Conservation (phyloP, 2,329 filamentous ascomycete genomes). For the Talaromyces pinophilus region DNA sequence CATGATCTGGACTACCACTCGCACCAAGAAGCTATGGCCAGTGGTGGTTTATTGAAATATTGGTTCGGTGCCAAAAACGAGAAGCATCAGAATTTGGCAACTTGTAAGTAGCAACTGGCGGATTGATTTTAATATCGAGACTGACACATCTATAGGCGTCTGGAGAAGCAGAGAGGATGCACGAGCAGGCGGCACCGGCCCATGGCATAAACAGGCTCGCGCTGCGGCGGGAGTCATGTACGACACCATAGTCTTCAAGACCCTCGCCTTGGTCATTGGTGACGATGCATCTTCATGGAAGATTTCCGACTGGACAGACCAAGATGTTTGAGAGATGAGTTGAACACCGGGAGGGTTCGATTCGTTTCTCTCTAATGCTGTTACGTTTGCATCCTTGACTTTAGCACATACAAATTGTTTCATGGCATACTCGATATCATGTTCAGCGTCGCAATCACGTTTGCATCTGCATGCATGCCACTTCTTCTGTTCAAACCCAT, state of each 20-base stretch:
- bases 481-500: neutral
- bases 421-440: conserved; percentile 13
- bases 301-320: conserved; percentile 47
- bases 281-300: conserved; percentile 67
- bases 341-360: neutral
- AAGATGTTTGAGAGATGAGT: neutral
- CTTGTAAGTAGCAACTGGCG: conserved; percentile 55
- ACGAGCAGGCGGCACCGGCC: conserved; percentile 60
- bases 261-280: conserved; percentile 63
- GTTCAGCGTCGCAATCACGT: neutral
- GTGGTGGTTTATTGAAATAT: conserved; percentile 86
- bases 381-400: conserved; percentile 16
- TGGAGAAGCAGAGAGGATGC: conserved; percentile 61
- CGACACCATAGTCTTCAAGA: conserved; percentile 68
- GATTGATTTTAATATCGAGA: conserved; percentile 30
- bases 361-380: neutral
- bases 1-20: conserved; percentile 74
- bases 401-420: conserved; percentile 7
- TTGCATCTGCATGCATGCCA: conserved; percentile 7
- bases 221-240: conserved; percentile 52
- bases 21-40: conserved; percentile 75
- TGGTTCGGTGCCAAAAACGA: conserved; percentile 80
- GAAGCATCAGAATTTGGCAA: conserved; percentile 76
- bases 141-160: conserved; percentile 59
- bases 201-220: conserved; percentile 58